These are phyloP conservation scores for Circinella umbellata DNA, from an alignment of 371 early-diverging fungal genomes.

Conservation along the genomic window DNA sequence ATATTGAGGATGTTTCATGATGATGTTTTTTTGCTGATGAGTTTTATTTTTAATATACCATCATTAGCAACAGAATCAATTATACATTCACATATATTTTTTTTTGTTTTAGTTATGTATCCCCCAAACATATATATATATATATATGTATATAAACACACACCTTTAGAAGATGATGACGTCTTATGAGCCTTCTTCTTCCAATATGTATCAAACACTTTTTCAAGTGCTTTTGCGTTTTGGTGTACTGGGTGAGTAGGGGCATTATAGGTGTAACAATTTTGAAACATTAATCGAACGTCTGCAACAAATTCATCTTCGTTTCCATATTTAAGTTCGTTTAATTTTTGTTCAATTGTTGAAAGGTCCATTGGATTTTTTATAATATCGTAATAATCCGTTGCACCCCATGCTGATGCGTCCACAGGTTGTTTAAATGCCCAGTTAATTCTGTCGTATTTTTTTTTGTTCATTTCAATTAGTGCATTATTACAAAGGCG, in stretches of 20 bases:
- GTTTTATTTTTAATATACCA: no score
- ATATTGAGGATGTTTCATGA: no score
- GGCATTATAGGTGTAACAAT: slow-evolving; percentile 95
- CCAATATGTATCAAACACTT: slow-evolving; percentile 73
- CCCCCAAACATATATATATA: no score
- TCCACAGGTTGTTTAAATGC: slow-evolving; percentile 90
- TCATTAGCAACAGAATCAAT: no score
- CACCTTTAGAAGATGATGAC: slow-evolving; percentile 19
- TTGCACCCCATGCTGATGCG: slow-evolving; percentile 84
- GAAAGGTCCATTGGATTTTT: slow-evolving; percentile 96
- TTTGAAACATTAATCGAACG: slow-evolving; percentile 72
- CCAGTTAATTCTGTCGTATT: slow-evolving; percentile 35
- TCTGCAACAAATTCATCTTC: slow-evolving; percentile 62
- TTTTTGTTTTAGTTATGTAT: no score
- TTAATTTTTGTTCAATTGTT: slow-evolving; percentile 85
- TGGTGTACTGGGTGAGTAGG: slow-evolving; percentile 69
- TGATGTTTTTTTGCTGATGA: not conserved
- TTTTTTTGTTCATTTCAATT: slow-evolving; percentile 42
- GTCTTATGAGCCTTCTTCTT: slow-evolving; percentile 61
- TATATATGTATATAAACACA: not conserved
- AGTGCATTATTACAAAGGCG: slow-evolving; percentile 63
- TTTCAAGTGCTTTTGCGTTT: slow-evolving; percentile 62
- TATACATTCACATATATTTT: no score
- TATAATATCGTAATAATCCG: slow-evolving; percentile 88
- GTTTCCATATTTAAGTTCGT: slow-evolving; percentile 46